Percentiles rank a stretch among this genome's conserved stretches.
These are phyloP conservation scores for Trichoderma atroviride DNA, from an alignment of 2,329 filamentous ascomycete species.

Conservation along the genomic window DNA sequence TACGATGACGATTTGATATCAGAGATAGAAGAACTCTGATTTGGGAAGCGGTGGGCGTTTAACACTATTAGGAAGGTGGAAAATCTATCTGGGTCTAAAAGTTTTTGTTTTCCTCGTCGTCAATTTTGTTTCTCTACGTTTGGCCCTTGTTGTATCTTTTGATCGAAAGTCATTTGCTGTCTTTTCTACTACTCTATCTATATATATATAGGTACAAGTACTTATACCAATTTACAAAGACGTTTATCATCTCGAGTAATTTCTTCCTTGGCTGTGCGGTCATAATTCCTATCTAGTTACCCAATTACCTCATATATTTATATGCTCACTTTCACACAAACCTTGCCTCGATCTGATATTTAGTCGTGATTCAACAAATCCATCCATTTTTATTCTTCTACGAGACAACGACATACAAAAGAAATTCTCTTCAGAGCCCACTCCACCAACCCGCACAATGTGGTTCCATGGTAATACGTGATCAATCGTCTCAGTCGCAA, in stretches of 20 bases:
- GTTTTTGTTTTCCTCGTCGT: conserved; percentile 33
- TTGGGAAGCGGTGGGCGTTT: conserved; percentile 34
- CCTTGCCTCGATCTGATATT: not conserved
- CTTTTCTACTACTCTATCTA: not conserved
- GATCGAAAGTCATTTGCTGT: not conserved
- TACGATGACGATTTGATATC: conserved; percentile 17
- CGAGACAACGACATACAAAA: not conserved
- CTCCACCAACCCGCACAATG: not conserved
- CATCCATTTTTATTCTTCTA: not conserved
- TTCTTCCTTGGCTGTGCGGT: not conserved
- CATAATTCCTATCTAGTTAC: not conserved
- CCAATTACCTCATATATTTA: not conserved
- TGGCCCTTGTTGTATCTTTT: not conserved
- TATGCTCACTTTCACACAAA: not conserved
- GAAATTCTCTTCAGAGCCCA: not conserved
- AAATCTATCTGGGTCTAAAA: conserved; percentile 30
- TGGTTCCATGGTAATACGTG: not conserved
- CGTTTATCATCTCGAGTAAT: not conserved
- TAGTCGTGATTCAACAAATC: not conserved
- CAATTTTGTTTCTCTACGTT: conserved; percentile 22
- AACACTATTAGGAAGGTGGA: conserved; percentile 31
- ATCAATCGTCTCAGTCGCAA: no score
- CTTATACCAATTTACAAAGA: not conserved
- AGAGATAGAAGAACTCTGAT: conserved; percentile 30
- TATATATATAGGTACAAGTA: conserved; percentile 13